Evolutionary conservation across 257 asterid genomes (phyloP).

Genomic region (Scutellaria galericulata): DNA sequence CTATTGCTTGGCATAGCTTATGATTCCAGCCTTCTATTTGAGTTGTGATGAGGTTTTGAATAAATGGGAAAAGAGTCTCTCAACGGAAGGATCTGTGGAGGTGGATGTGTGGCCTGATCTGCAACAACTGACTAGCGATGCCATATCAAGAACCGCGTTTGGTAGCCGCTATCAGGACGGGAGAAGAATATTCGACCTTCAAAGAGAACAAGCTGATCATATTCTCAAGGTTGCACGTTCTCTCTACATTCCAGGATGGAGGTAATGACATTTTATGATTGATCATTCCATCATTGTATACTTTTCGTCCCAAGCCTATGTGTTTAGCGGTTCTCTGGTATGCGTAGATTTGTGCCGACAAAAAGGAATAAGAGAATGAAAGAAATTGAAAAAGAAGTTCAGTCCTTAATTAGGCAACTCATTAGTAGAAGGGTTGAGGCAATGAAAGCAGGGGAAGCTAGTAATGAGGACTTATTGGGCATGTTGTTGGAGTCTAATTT

Average conservation of each 20-base stretch:
- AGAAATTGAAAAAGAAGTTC: conserved; percentile 40
- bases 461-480: conserved; percentile 39
- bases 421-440: conserved; percentile 41
- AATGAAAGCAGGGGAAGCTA: conserved; percentile 42
- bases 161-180: conserved; percentile 72
- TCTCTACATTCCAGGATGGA: conserved; percentile 51
- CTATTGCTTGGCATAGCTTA: conserved; percentile 42
- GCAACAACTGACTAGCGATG: conserved; percentile 49
- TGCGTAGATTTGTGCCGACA: conserved; percentile 50
- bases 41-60: conserved; percentile 48
- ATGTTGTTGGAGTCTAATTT: conserved; percentile 44
- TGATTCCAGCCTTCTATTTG: conserved; percentile 58
- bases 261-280: neutral
- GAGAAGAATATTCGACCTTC: conserved; percentile 54
- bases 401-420: conserved; percentile 31
- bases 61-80: conserved; percentile 48
- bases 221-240: conserved; percentile 30
- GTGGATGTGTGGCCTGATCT: conserved; percentile 62
- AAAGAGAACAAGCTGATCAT: conserved; percentile 50
- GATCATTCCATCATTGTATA: no score
- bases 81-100: conserved; percentile 44
- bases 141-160: conserved; percentile 61
- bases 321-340: no score
- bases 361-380: conserved; percentile 54
- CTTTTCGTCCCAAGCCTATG: no score